phyloP scores from a whole-genome alignment of 202 grass and related monocot species.

The Saccharum hybrid region DNA sequence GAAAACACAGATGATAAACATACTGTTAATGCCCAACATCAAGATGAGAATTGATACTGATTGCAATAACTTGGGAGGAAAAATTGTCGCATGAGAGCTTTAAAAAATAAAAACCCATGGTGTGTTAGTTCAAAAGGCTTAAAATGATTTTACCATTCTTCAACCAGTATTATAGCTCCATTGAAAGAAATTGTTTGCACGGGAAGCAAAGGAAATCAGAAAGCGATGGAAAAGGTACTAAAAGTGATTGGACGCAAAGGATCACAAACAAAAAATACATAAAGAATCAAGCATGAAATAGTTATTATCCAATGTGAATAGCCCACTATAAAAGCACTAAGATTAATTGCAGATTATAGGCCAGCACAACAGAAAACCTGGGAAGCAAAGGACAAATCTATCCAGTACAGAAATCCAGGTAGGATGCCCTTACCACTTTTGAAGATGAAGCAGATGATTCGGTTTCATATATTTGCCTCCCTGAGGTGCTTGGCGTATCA shows the following conservation, averaged over 20 bases:
- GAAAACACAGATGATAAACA: conserved; percentile 49
- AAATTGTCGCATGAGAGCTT: background rate
- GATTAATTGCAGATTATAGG: conserved; percentile 15
- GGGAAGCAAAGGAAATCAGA: conserved; percentile 30
- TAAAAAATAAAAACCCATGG: background rate
- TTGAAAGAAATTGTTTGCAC: conserved; percentile 18
- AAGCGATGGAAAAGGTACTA: background rate
- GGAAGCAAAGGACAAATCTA: conserved; percentile 34
- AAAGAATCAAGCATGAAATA: conserved; percentile 31
- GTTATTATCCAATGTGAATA: conserved; percentile 32
- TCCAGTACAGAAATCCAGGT: conserved; percentile 30
- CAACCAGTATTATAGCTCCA: background rate
- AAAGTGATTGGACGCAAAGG: background rate
- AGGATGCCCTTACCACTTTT: conserved; percentile 59
- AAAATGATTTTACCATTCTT: conserved; percentile 36
- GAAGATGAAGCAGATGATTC: conserved; percentile 55
- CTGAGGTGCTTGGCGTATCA: conserved; percentile 90
- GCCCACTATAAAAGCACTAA: conserved; percentile 1
- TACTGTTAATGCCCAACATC: conserved; percentile 28
- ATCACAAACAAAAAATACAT: background rate
- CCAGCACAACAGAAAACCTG: background rate
- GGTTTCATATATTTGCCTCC: conserved; percentile 72
- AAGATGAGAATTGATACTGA: conserved; percentile 32
- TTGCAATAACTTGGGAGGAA: background rate
- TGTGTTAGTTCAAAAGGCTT: conserved; percentile 27